phyloP scores from a whole-genome alignment of 768 basidiomycete species.

The Termitomyces sp. region DNA sequence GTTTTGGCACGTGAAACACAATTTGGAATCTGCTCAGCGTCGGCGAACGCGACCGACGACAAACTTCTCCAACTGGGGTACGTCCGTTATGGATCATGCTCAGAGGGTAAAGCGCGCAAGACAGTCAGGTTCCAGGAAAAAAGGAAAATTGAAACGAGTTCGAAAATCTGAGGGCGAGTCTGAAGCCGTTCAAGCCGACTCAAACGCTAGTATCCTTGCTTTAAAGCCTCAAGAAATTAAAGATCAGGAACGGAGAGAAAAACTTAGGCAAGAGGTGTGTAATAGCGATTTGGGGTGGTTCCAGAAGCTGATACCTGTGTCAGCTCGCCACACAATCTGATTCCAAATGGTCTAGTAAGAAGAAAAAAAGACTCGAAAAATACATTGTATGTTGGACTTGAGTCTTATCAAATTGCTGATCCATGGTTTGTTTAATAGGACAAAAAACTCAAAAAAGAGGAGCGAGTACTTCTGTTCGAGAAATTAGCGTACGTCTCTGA shows the following conservation, averaged over 20 bases:
- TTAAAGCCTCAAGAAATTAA: slow-evolving; percentile 61
- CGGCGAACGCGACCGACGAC: background rate
- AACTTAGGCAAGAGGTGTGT: slow-evolving; percentile 57
- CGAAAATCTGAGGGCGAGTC: slow-evolving; percentile 14
- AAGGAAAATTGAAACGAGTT: slow-evolving; percentile 42
- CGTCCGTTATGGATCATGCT: slow-evolving; percentile 19
- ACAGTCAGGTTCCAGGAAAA: slow-evolving; percentile 59
- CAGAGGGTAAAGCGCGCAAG: slow-evolving; percentile 58
- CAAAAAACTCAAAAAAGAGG: slow-evolving; percentile 91
- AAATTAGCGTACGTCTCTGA: slow-evolving; percentile 67
- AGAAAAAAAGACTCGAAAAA: slow-evolving; percentile 85
- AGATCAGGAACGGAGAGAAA: slow-evolving; percentile 56
- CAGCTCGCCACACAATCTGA: slow-evolving; percentile 53
- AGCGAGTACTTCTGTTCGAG: slow-evolving; percentile 69
- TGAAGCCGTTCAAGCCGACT: slow-evolving; percentile 32
- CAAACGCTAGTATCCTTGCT: slow-evolving; percentile 56
- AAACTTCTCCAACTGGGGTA: background rate
- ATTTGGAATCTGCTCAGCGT: background rate
- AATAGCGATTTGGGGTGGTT: background rate
- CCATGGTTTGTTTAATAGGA: slow-evolving; percentile 47
- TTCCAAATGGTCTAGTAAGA: slow-evolving; percentile 77
- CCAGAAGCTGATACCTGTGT: background rate
- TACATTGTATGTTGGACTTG: slow-evolving; percentile 68
- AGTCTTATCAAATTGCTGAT: background rate
- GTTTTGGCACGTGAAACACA: slow-evolving; percentile 1